phyloP scores from a whole-genome alignment of 345 rosid species.

The Arabidopsis thaliana region DNA sequence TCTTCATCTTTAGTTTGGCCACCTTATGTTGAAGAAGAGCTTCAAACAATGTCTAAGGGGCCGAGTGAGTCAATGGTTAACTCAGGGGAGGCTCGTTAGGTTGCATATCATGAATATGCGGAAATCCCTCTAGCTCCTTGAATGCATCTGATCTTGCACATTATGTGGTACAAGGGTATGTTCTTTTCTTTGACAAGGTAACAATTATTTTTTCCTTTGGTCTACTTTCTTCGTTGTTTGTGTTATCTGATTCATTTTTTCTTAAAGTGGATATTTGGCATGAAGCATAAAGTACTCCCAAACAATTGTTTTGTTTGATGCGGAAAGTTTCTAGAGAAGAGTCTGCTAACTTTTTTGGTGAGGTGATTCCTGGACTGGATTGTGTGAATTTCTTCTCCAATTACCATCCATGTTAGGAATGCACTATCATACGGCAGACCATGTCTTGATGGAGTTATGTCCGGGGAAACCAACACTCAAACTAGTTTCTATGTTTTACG shows the following conservation, averaged over 20 bases:
- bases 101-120: slow-evolving; percentile 54
- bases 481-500: no score
- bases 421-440: slow-evolving; percentile 67
- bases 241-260: slow-evolving; percentile 16
- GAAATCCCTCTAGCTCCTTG: slow-evolving; percentile 47
- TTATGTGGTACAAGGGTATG: slow-evolving; percentile 52
- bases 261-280: not conserved
- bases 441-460: not conserved
- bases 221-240: slow-evolving; percentile 2
- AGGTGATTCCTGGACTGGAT: slow-evolving; percentile 62
- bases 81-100: slow-evolving; percentile 63
- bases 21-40: slow-evolving; percentile 54
- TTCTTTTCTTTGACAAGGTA: slow-evolving; percentile 73
- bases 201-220: not conserved
- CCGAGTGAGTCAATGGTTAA: slow-evolving; percentile 57
- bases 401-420: slow-evolving; percentile 65
- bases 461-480: no score
- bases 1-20: slow-evolving; percentile 68
- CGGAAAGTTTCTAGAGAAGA: slow-evolving; percentile 50
- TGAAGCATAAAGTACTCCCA: not conserved
- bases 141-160: slow-evolving; percentile 48
- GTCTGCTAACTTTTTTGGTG: slow-evolving; percentile 65
- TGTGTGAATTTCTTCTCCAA: slow-evolving; percentile 64
- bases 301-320: slow-evolving; percentile 14
- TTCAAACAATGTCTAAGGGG: slow-evolving; percentile 61